Percentiles rank a stretch among this genome's conserved stretches.
These are phyloP conservation scores for Cinnamomum micranthum DNA, from an alignment of 164 flowering plant species.

Conservation along the genomic window DNA sequence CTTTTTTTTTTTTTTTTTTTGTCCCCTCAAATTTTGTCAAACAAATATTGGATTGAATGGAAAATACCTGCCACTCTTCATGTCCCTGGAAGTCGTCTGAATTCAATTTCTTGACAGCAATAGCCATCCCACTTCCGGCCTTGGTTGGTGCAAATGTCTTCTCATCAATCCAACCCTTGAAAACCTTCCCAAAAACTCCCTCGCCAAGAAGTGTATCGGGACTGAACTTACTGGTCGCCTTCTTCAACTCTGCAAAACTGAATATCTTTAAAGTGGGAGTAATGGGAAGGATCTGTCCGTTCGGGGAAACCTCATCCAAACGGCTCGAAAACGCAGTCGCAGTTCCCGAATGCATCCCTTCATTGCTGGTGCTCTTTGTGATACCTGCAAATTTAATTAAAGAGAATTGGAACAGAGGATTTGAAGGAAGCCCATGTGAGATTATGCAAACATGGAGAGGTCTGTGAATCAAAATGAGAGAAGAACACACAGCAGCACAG, in stretches of 20 bases:
- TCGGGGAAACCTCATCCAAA: slow-evolving; percentile 22
- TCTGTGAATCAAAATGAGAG: neutral
- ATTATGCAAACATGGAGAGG: too few species aligned
- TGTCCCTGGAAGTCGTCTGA: too few species aligned
- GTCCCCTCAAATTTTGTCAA: too few species aligned
- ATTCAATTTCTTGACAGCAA: too few species aligned
- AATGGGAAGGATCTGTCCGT: slow-evolving; percentile 39
- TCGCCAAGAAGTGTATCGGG: too few species aligned
- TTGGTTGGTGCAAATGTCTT: too few species aligned
- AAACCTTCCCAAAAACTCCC: too few species aligned
- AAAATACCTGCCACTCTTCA: too few species aligned
- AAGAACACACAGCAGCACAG: neutral
- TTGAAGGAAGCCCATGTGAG: neutral
- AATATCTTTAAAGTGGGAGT: slow-evolving; percentile 45
- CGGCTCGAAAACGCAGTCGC: neutral
- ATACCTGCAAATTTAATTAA: too few species aligned
- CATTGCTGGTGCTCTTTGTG: neutral
- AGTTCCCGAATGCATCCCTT: neutral
- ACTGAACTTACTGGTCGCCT: slow-evolving; percentile 12
- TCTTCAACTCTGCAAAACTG: slow-evolving; percentile 52
- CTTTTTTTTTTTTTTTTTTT: too few species aligned
- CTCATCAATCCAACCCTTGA: too few species aligned
- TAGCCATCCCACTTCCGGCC: too few species aligned
- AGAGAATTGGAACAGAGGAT: neutral
- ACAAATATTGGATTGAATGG: neutral